Evolutionary conservation across 495 filamentous ascomycete genomes (phyloP).

Genomic region (Talaromyces stipitatus): DNA sequence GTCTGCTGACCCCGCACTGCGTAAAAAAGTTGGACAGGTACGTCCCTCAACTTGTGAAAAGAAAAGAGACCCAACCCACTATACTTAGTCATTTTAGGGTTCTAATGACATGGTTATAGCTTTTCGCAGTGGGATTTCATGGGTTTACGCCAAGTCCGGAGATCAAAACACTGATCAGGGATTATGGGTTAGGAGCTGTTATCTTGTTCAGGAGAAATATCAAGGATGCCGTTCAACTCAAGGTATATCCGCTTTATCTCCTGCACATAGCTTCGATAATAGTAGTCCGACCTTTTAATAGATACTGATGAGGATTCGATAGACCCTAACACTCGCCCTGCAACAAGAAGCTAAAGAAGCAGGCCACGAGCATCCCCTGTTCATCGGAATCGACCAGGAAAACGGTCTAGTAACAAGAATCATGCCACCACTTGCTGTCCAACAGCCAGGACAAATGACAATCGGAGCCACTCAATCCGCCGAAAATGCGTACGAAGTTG

Average conservation of each 20-base stretch:
- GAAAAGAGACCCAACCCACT: neutral
- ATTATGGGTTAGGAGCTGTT: constrained; percentile 37
- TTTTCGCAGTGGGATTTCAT: constrained; percentile 45
- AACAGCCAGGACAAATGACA: constrained; percentile 35
- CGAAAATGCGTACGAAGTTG: constrained; percentile 29
- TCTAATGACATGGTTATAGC: constrained; percentile 16
- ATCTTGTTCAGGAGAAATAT: constrained; percentile 43
- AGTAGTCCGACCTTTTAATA: neutral
- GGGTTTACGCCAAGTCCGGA: constrained; percentile 34
- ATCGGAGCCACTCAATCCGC: constrained; percentile 31
- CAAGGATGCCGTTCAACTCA: constrained; percentile 29
- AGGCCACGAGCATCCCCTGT: constrained; percentile 31
- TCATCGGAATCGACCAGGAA: constrained; percentile 39
- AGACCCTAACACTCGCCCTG: constrained; percentile 30
- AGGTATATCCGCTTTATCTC: constrained; percentile 12
- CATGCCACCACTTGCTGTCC: constrained; percentile 33
- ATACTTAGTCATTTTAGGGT: neutral
- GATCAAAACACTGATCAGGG: constrained; percentile 40
- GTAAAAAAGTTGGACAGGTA: constrained; percentile 27
- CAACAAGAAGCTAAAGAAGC: constrained; percentile 32
- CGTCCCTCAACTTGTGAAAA: constrained; percentile 3
- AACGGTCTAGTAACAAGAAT: constrained; percentile 39
- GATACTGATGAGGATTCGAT: neutral
- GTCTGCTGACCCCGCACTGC: constrained; percentile 1
- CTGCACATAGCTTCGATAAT: neutral